Percentiles rank a stretch among this genome's conserved stretches.
phyloP scores from a whole-genome alignment of 2,329 filamentous ascomycete species.

The Penicillium crustosum region DNA sequence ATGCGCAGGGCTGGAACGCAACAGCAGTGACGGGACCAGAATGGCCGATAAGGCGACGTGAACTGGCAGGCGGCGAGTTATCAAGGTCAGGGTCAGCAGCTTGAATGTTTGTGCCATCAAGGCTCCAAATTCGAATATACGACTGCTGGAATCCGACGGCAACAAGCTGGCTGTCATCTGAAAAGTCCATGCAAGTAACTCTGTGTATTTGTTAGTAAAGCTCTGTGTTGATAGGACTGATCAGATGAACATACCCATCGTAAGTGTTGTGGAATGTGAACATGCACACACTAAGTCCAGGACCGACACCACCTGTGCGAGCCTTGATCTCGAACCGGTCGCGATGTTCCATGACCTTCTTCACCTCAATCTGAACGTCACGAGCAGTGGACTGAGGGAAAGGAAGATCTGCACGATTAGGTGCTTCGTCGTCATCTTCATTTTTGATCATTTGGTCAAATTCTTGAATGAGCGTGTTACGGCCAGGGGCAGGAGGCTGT shows the following conservation, averaged over 20 bases:
- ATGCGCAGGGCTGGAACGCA: constrained; percentile 75
- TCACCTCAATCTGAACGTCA: constrained; percentile 91
- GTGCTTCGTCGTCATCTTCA: constrained; percentile 83
- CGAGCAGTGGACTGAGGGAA: constrained; percentile 83
- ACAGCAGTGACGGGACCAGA: constrained; percentile 86
- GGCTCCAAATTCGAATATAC: constrained; percentile 90
- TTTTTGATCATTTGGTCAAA: constrained; percentile 86
- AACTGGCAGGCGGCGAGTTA: constrained; percentile 66
- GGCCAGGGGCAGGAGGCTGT: constrained; percentile 69
- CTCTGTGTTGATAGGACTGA: not conserved
- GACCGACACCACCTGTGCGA: constrained; percentile 77
- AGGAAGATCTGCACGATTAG: constrained; percentile 74
- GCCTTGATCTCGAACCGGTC: constrained; percentile 88
- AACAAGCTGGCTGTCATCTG: constrained; percentile 81
- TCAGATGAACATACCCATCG: constrained; percentile 64
- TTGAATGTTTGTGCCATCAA: constrained; percentile 79
- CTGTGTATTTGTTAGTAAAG: constrained; percentile 48
- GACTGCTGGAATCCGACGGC: constrained; percentile 90
- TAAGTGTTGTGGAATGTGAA: constrained; percentile 98
- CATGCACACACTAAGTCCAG: constrained; percentile 88
- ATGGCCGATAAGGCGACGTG: constrained; percentile 78
- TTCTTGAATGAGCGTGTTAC: constrained; percentile 75
- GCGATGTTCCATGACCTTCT: constrained; percentile 87
- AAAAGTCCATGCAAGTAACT: constrained; percentile 92
- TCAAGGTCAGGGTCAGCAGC: constrained; percentile 62